Evolutionary conservation across 768 basidiomycete species (phyloP).

Genomic region (Botryobasidium botryosum): DNA sequence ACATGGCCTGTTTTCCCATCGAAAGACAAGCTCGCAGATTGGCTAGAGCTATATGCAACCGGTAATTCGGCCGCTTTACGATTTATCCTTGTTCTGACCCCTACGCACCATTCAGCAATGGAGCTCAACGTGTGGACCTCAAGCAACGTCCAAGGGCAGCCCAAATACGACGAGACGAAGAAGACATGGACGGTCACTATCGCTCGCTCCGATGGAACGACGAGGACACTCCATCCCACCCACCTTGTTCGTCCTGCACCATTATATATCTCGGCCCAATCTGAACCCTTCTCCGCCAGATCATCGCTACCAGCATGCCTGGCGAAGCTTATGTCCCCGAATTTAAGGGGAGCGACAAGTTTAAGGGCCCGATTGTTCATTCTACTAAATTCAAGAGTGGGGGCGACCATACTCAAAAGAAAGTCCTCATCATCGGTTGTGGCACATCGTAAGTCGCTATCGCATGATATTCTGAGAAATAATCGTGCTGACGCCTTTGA

Average conservation of each 20-base stretch:
- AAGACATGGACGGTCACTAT: not conserved
- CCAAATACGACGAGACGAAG: not conserved
- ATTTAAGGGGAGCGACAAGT: slow-evolving; percentile 14
- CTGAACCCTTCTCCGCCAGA: not conserved
- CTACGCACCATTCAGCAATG: not conserved
- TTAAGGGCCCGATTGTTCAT: slow-evolving; percentile 19
- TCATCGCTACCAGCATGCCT: not conserved
- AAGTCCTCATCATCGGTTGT: slow-evolving; percentile 20
- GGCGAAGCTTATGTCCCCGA: not conserved
- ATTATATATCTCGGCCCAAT: not conserved
- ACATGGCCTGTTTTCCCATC: slow-evolving; percentile 12
- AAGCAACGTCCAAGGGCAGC: not conserved
- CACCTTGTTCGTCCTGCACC: not conserved
- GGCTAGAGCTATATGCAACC: not conserved
- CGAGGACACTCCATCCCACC: not conserved
- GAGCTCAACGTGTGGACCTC: not conserved
- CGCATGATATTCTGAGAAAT: not conserved
- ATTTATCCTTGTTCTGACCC: not conserved
- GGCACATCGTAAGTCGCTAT: not conserved
- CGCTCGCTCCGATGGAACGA: not conserved
- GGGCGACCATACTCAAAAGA: slow-evolving; percentile 18
- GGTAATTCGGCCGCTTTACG: not conserved
- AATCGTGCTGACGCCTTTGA: no score
- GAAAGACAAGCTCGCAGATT: slow-evolving; percentile 14
- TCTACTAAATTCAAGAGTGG: slow-evolving; percentile 16